Base-by-base conservation (phyloP, 2,329 filamentous ascomycete genomes). In the Claviceps paspali region DNA sequence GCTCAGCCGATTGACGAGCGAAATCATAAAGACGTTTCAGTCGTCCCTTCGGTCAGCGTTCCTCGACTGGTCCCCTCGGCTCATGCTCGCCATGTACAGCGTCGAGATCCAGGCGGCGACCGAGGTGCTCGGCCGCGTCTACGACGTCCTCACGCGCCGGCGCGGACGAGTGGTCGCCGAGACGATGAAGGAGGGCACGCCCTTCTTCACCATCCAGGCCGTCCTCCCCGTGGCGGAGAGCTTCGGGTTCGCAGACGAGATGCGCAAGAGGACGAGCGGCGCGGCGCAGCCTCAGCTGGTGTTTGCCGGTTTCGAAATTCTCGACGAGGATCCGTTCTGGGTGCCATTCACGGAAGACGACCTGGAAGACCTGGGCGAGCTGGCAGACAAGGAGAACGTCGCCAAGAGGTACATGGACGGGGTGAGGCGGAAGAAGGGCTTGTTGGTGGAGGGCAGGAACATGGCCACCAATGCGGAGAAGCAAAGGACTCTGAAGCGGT, bases 311-410 rank as follows among this genome's bases (percentile, higher is more conserved):
- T 98, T 87, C 53, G 85, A 95, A 58, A 73, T 93, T 48, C 67
- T 96, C 2, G 86, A 96, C 55, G 81, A 95, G 60, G 91, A 98
- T 63, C 91, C 91, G 0, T 93, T 92, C 64, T 98, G 91, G 91
- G 86, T 93, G 33, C 91, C 91, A 1, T 86, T 85, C 46, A 96
- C 88, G 0, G 91, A 96, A 54, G 91, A 96, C 55, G 85, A 98
- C 52, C 61, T 98, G 36, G 91, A 98, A 67, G 91, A 98, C 64
- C 62, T 98, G 42, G 91, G 91, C 19, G 88, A 96, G 65, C 65
- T 88, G 54, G 91, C 84, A 4, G 91, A 98, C 61, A 74, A 75
- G 52, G 91, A 96, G 67, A 96, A 95, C 60, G 83, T 96, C 35
- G 91, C 91, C 18, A 94, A 92, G 73, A 65, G 82, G 53, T 96